A percentile compares a stretch with the other conserved stretches of the same genome.
Conservation (phyloP, 2,329 filamentous ascomycete species). For the Davidsoniella australis region DNA sequence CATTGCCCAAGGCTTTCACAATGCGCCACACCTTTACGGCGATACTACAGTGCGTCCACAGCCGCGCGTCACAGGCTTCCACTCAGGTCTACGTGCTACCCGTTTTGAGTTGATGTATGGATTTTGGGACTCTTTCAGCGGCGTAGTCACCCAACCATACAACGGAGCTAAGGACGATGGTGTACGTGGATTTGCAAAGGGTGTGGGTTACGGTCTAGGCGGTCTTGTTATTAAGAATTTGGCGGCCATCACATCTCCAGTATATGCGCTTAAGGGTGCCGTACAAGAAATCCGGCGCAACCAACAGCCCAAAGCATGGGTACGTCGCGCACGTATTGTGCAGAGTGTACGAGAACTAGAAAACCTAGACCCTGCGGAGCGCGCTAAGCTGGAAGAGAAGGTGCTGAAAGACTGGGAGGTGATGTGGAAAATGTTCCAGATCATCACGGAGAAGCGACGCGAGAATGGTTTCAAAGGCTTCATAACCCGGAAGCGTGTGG, state of each 20-base stretch:
- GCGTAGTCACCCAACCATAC: slow-evolving; percentile 29
- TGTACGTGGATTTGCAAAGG: slow-evolving; percentile 28
- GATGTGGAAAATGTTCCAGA: slow-evolving; percentile 24
- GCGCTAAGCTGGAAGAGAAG: slow-evolving; percentile 17
- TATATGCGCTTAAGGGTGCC: slow-evolving; percentile 47
- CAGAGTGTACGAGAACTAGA: slow-evolving; percentile 35
- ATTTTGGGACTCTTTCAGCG: slow-evolving; percentile 47
- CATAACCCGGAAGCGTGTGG: slow-evolving; percentile 20
- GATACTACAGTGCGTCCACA: slow-evolving; percentile 51
- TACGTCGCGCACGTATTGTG: slow-evolving; percentile 40
- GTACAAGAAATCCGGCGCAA: slow-evolving; percentile 40
- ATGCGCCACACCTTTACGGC: slow-evolving; percentile 51
- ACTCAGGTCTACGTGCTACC: slow-evolving; percentile 44
- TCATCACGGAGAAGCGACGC: slow-evolving; percentile 22
- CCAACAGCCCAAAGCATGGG: slow-evolving; percentile 33
- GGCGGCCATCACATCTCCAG: slow-evolving; percentile 40
- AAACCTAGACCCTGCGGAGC: slow-evolving; percentile 20
- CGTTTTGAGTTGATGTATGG: slow-evolving; percentile 45
- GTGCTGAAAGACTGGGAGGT: slow-evolving; percentile 26
- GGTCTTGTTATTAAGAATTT: slow-evolving; percentile 50
- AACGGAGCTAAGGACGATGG: slow-evolving; percentile 39
- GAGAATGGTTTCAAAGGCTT: slow-evolving; percentile 16
- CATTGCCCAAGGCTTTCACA: slow-evolving; percentile 52
- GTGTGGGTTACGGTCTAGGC: slow-evolving; percentile 44
- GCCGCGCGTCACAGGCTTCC: slow-evolving; percentile 45